Conservation (phyloP, 148 eudicot genomes). For the Dysphania ambrosioides region DNA sequence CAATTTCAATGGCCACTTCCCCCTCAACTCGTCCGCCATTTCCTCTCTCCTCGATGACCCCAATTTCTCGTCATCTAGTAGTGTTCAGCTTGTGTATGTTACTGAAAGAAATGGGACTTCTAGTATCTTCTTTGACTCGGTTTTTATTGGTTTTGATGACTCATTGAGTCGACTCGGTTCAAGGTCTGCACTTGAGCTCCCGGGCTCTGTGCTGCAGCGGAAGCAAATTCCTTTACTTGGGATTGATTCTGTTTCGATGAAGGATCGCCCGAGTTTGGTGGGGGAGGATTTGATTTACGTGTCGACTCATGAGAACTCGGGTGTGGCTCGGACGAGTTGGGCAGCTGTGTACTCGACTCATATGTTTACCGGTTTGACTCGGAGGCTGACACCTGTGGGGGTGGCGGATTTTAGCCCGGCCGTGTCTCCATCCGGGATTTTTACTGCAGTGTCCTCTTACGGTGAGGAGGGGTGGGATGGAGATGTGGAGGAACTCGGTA, state of each 20-base stretch:
- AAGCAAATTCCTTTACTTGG: conserved; percentile 39
- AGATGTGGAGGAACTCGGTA: conserved; percentile 64
- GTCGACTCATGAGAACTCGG: conserved; percentile 68
- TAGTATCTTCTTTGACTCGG: conserved; percentile 38
- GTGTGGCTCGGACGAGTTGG: conserved; percentile 66
- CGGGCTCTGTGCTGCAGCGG: conserved; percentile 21
- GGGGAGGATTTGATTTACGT: conserved; percentile 57
- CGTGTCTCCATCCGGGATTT: conserved; percentile 73
- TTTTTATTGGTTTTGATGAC: conserved; percentile 19
- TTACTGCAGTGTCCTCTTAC: conserved; percentile 78
- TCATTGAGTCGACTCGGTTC: conserved; percentile 28
- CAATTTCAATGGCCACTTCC: conserved; percentile 77
- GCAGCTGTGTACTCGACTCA: conserved; percentile 77
- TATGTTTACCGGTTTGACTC: conserved; percentile 52
- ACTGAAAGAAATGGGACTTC: conserved; percentile 66
- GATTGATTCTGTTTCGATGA: conserved; percentile 40
- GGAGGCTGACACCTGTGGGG: conserved; percentile 65
- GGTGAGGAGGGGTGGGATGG: conserved; percentile 74
- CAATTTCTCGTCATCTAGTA: conserved; percentile 16
- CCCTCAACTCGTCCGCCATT: conserved; percentile 28
- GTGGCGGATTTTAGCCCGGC: conserved; percentile 88
- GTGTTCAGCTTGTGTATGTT: conserved; percentile 46
- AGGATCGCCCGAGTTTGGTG: conserved; percentile 71
- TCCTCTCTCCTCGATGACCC: conserved; percentile 19
- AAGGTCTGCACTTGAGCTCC: conserved; percentile 28